phyloP scores from a whole-genome alignment of 2,329 filamentous ascomycete genomes.

The Coleophoma eucalyptorum region DNA sequence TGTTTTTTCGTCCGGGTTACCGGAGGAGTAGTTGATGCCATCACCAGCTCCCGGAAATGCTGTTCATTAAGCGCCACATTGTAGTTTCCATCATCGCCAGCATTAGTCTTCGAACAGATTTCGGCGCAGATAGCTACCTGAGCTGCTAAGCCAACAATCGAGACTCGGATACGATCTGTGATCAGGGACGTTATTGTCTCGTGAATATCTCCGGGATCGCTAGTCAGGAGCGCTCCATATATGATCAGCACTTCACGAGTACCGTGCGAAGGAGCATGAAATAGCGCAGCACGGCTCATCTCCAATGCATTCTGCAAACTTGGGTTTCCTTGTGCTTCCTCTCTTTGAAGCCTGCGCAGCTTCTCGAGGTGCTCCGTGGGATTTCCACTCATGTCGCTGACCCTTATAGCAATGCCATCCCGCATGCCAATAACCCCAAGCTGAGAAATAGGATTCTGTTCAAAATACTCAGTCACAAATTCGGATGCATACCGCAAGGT shows the following conservation, averaged over 20 bases:
- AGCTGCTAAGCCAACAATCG: conserved; percentile 85
- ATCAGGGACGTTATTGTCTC: conserved; percentile 79
- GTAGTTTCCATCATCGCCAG: conserved; percentile 72
- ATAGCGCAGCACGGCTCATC: conserved; percentile 90
- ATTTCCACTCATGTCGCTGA: conserved; percentile 90
- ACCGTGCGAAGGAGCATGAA: conserved; percentile 87
- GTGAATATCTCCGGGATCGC: conserved; percentile 93
- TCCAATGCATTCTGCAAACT: conserved; percentile 93
- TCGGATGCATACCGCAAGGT: conserved; percentile 78
- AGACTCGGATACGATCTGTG: conserved; percentile 79
- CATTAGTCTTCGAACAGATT: conserved; percentile 83
- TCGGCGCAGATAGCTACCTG: conserved; percentile 91
- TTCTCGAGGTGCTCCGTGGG: conserved; percentile 82
- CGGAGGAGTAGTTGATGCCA: conserved; percentile 85
- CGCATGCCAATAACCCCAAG: conserved; percentile 90
- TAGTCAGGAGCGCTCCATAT: conserved; percentile 84
- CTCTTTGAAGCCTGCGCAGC: conserved; percentile 61
- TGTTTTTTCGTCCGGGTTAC: conserved; percentile 65
- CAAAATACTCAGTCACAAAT: conserved; percentile 93
- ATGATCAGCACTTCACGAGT: conserved; percentile 90
- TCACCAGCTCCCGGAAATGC: conserved; percentile 85
- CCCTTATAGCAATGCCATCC: conserved; percentile 79
- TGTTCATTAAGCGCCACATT: conserved; percentile 81
- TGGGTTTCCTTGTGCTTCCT: conserved; percentile 70
- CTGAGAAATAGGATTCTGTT: conserved; percentile 97